Base-by-base conservation (phyloP, 768 basidiomycete genomes). In the Postia placenta region DNA sequence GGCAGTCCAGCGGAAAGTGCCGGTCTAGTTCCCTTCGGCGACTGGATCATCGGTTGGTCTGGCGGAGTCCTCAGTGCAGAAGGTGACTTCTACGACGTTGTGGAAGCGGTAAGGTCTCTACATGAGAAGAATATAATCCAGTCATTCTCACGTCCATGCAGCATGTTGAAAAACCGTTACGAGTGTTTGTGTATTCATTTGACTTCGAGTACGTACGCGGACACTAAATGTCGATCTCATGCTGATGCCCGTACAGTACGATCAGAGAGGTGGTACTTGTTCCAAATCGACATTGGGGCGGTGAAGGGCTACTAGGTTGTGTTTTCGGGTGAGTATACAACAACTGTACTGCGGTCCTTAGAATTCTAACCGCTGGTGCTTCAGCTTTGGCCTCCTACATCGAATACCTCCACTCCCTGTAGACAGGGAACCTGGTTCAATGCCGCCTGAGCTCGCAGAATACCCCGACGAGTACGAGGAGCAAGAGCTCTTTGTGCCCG, bases 231-330 rank as follows among this genome's bases (percentile, higher is more conserved):
- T 49, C 28, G 33, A 50, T 26, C 12, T 23, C 51, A 17, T 42
- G 0, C 9, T 14, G 42, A 11, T 46, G 26, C 46, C 40, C 28
- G 25, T 43, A 22, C 57, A 96, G 93, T 64, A 88, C 92, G 36
- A 76, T 95, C 41, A 76, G 93, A 55, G 93, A 97, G 62, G 92
- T 95, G 14, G 90, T 97, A 26, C 68, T 97, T 19, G 91, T 97
- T 44, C 95, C 96, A 9, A 97, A 97, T 66, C 77, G 93, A 42
- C 90, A 95, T 56, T 97, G 95, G 94, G 95, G 95, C 39, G 95
- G 95, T 5, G 94, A 94, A 63, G 94, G 95, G 0, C 74, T 98
- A 23, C 73, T 98, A 11, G 95, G 95, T 36, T 97, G 94, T 59
- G 87, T 97, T 24, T 96, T 98, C 40, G 95, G 95, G 85, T 95